A percentile compares a stretch with the other conserved stretches of the same genome.
These are phyloP conservation scores for Paramecium tetraurelia DNA, from an alignment of 73 alveolate species.

Conservation along the genomic window DNA sequence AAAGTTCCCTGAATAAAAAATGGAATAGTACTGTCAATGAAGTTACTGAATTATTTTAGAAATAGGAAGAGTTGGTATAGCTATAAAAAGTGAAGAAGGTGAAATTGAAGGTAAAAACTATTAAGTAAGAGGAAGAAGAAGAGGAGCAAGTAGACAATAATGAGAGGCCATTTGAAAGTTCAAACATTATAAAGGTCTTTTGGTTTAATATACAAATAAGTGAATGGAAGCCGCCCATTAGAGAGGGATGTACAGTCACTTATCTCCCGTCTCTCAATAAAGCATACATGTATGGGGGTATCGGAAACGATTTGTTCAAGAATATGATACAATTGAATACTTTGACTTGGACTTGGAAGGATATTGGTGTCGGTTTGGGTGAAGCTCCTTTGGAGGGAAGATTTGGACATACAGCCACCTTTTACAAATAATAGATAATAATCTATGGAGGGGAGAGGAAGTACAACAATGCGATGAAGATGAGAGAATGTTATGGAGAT, in stretches of 20 bases:
- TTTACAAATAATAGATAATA: constrained; percentile 17
- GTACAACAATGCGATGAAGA: constrained; percentile 41
- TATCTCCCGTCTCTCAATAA: neutral
- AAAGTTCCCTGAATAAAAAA: neutral
- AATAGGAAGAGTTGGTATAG: neutral
- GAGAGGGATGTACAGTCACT: constrained; percentile 60
- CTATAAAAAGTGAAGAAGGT: neutral
- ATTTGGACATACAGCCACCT: constrained; percentile 58
- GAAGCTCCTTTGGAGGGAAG: constrained; percentile 56
- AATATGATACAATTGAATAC: constrained; percentile 16
- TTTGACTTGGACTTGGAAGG: constrained; percentile 55
- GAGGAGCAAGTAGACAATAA: neutral
- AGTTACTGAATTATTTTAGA: constrained; percentile 25
- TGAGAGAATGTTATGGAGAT: constrained; percentile 59
- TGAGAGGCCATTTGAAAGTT: neutral
- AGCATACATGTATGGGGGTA: constrained; percentile 56
- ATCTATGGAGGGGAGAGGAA: constrained; percentile 62
- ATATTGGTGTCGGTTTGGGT: constrained; percentile 29
- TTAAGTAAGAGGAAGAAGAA: neutral
- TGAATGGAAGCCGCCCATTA: constrained; percentile 60
- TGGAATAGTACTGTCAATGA: constrained; percentile 39
- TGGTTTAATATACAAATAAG: constrained; percentile 43
- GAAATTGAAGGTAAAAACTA: neutral
- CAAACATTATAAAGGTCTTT: constrained; percentile 20
- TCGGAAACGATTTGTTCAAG: constrained; percentile 56